Base-by-base conservation (phyloP, 768 basidiomycete genomes). In the Neoboletus brunneissimus region DNA sequence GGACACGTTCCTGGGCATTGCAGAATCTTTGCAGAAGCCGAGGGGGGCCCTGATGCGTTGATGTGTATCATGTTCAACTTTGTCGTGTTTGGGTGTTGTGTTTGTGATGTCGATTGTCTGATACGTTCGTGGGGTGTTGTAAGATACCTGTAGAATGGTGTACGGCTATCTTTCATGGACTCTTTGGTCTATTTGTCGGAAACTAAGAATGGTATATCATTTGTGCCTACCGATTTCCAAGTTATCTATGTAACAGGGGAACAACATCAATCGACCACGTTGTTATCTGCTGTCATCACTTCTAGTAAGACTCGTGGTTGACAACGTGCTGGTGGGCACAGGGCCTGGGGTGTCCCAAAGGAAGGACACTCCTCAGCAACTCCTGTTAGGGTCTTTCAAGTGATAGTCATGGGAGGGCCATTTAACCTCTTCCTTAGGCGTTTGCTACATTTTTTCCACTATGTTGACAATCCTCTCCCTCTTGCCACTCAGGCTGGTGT, bases 1-100 rank as follows among this genome's bases (percentile, higher is more conserved):
- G 0, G 74, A 84, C 61, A 80, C 84, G 3, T 85, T 86, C 75
- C 63, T 85, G 23, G 78, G 77, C 31, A 76, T 85, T 51, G 82
- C 83, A 0, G 81, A 83, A 51, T 83, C 84, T 1, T 64, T 86
- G 67, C 74, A 75, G 59, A 86, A 81, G 61, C 79, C 83, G 5
- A 70, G 84, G 61, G 84, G 79, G 1, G 73, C 77, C 20, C 64
- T 85, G 52, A 64, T 83, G 57, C 68, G 66, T 57, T 65, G 61
- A 13, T 18, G 9, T 10, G 25, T 25, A 25, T 25, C 25, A 25
- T 25, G 25, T 25, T 25, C 25, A 25, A 25, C 25, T 5, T 25
- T 25, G 27, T 52, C 23, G 18, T 22, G 9, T 44, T 29, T 53
- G 16, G 46, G 22, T 7, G 8, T 29, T 5, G 12, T 16, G 15